A percentile compares a stretch with the other conserved stretches of the same genome.
Evolutionary conservation across 2,329 filamentous ascomycete species (phyloP).

Genomic region (Didymellaceae sp.): DNA sequence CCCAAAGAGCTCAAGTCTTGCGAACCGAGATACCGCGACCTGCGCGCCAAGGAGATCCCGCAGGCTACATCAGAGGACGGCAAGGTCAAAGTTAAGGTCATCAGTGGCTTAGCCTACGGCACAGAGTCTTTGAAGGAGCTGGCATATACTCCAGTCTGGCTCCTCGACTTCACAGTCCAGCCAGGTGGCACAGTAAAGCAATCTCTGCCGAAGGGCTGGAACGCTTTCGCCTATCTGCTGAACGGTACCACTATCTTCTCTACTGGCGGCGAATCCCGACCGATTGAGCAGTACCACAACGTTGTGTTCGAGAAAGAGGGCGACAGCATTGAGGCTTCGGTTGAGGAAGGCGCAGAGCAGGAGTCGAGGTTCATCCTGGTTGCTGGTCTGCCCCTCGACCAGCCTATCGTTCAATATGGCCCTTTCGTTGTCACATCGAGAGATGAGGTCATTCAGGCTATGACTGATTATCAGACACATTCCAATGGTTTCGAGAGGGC

Average conservation of each 20-base stretch:
- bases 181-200: constrained; percentile 82
- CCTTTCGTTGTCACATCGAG: constrained; percentile 48
- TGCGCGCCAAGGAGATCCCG: constrained; percentile 81
- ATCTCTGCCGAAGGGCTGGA: constrained; percentile 80
- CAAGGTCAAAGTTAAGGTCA: constrained; percentile 84
- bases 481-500: constrained; percentile 64
- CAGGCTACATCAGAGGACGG: constrained; percentile 72
- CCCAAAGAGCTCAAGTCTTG: constrained; percentile 81
- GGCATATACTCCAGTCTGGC: constrained; percentile 97
- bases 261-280: constrained; percentile 39
- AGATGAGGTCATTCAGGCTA: constrained; percentile 48
- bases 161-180: constrained; percentile 80
- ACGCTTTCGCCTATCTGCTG: constrained; percentile 87
- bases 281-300: constrained; percentile 78
- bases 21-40: constrained; percentile 90
- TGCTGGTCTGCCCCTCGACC: constrained; percentile 68
- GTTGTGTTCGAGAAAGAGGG: constrained; percentile 85
- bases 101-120: constrained; percentile 82
- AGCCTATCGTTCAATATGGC: constrained; percentile 50
- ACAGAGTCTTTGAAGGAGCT: constrained; percentile 88
- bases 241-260: constrained; percentile 71
- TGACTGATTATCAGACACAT: constrained; percentile 46
- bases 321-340: constrained; percentile 74
- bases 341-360: constrained; percentile 68
- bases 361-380: constrained; percentile 70